Percentiles rank a stretch among this genome's conserved stretches.
Conservation (phyloP, 768 basidiomycete species). For the Agaricus blazei region DNA sequence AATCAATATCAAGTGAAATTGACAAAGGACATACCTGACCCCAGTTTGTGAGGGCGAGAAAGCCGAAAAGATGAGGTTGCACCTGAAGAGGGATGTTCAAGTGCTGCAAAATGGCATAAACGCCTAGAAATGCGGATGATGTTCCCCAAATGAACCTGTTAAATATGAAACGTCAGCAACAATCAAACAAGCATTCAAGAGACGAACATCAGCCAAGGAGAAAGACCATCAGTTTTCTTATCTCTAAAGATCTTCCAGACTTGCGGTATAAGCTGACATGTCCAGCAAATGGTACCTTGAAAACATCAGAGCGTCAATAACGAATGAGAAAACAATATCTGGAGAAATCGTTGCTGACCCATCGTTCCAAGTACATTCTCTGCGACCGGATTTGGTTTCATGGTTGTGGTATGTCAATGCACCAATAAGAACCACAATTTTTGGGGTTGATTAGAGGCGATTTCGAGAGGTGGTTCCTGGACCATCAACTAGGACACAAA, state of each 20-base stretch:
- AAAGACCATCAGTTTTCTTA: slow-evolving; percentile 67
- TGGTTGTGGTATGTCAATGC: slow-evolving; percentile 23
- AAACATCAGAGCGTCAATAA: neutral
- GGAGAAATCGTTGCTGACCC: slow-evolving; percentile 29
- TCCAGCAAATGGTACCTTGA: slow-evolving; percentile 63
- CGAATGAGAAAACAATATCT: no score
- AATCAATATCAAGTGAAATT: neutral
- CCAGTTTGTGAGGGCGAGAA: slow-evolving; percentile 58
- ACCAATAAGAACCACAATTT: neutral
- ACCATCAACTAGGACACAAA: neutral
- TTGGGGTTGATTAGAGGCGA: neutral
- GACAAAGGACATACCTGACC: slow-evolving; percentile 44
- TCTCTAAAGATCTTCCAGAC: slow-evolving; percentile 66
- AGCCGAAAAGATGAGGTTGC: slow-evolving; percentile 61
- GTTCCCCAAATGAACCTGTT: slow-evolving; percentile 58
- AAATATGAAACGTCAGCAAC: neutral
- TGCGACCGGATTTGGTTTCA: slow-evolving; percentile 39
- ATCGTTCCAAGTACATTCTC: slow-evolving; percentile 71
- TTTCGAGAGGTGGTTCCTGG: neutral
- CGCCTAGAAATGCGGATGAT: slow-evolving; percentile 56
- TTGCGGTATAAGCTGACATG: slow-evolving; percentile 63
- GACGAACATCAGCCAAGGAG: slow-evolving; percentile 58
- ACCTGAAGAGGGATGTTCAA: slow-evolving; percentile 70
- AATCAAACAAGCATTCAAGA: neutral
- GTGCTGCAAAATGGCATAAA: slow-evolving; percentile 58